Evolutionary conservation across 2,329 filamentous ascomycete species (phyloP).

Genomic region (Penicillium sp.): DNA sequence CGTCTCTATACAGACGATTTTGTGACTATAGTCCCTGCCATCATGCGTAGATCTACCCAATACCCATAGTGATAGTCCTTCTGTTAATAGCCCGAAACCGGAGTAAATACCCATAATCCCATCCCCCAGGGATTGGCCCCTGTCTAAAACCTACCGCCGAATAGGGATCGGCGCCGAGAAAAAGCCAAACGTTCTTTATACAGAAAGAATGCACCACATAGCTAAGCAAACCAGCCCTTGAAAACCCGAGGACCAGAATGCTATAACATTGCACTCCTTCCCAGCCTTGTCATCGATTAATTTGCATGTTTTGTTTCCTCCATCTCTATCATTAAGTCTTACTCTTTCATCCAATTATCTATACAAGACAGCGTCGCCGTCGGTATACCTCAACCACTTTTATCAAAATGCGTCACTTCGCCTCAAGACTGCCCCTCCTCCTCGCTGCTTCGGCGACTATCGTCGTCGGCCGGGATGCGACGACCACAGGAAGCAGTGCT

Average conservation of each 20-base stretch:
- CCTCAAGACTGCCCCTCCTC: constrained; percentile 2
- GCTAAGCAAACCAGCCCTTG: neutral
- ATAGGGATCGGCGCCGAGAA: neutral
- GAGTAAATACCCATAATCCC: neutral
- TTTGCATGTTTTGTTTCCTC: neutral
- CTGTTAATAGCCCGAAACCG: neutral
- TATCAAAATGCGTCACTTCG: neutral
- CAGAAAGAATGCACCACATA: neutral
- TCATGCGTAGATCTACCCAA: neutral
- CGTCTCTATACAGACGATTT: neutral
- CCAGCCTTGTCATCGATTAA: too few relatives aligned
- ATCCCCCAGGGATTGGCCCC: neutral
- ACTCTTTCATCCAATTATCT: neutral
- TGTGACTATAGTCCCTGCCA: too few relatives aligned
- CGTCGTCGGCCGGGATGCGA: neutral
- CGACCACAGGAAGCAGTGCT: neutral
- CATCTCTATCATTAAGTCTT: neutral
- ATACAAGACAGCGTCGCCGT: neutral
- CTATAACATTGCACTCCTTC: neutral
- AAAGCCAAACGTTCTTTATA: neutral
- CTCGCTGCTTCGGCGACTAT: constrained; percentile 8
- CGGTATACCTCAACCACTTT: neutral
- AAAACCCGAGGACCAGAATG: neutral
- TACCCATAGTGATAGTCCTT: neutral
- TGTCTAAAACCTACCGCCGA: neutral